Base-by-base conservation (phyloP, 1,284 basidiomycete species). In the Ustilago tritici region DNA sequence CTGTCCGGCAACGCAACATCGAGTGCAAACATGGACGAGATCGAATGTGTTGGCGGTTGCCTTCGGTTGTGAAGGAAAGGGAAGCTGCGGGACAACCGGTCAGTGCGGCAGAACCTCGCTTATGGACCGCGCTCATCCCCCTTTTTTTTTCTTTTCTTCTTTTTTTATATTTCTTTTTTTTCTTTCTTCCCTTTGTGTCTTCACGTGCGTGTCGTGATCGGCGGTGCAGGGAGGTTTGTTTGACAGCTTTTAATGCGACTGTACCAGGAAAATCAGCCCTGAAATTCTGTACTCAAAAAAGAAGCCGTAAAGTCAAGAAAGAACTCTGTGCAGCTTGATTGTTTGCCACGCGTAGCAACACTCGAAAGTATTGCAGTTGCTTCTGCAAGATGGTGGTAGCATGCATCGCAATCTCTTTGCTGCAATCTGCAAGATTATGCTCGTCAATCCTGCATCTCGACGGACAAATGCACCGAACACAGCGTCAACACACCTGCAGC, bases 181-280 rank as follows among this genome's bases (percentile, higher is more conserved):
- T 3, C 3, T 28, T 23, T 28, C 23, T 28, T 28, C 23, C 23
- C 23, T 28, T 28, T 28, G 23, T 28, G 23, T 31, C 34, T 36
- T 55, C 53, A 35, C 53, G 53, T 55, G 53, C 53, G 53, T 55
- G 53, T 35, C 35, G 53, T 55, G 53, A 55, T 55, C 53, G 53
- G 38, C 53, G n/a, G 53, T 34, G 56, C 56, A 57, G 56, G 38
- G 12, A n/a, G n/a, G 6, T 36, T 57, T 43, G 38, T 57, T 57
- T 43, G 40, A 43, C 38, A 43, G 40, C 12, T 2, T 57, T 57
- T 57, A 46, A 57, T 32, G 19, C 8, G n/a, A 17, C 12, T 2
- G 41, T 57, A 57, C 56, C 56, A 23, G 23, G n/a, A 40, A 57
- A 57, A 57, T 31, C 8, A 6, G 28, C 49, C 3, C 9, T 34